Base-by-base conservation (phyloP, 2,329 filamentous ascomycete species). In the Alternaria gansuensis region DNA sequence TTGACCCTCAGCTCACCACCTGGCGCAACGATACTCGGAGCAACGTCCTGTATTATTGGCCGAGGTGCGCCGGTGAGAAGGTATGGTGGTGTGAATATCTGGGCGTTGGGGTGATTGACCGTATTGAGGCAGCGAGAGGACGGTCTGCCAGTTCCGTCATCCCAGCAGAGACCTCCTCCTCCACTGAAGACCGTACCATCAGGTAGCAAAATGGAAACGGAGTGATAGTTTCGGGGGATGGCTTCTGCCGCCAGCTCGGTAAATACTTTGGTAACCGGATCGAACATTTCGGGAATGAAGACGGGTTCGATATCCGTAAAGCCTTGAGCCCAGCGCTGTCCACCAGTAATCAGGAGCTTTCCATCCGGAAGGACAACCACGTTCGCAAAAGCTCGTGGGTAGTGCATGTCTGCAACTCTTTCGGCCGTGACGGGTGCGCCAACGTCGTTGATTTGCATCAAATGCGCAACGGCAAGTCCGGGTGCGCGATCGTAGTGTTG, bases 31-130 rank as follows among this genome's bases (percentile, higher is more conserved):
- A 50, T 54, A 4, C 40, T 43, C n/a, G 41, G 46, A 5, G 31
- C 50, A 11, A 65, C 6, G 3, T 55, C 50, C 5, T 56, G 50
- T 34, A 69, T 69, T 24, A 65, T 43, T 9, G 66, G 67, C 14
- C 65, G 52, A 3, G 55, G 29, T 13, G 56, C 58, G 4, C 57
- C 58, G 13, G 63, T 80, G 59, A 82, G 82, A 0, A 87, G 81
- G 56, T 87, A 87, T 0, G 82, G 79, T 2, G 85, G 85, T 6
- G 77, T 80, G 68, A 81, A 87, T 56, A 87, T 81, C 69, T 87
- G 80, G 10, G 70, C 82, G 60, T 87, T 82, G 17, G 62, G 51
- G 36, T 69, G 64, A 4, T 71, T 76, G 26, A 86, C 74, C 0
- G 82, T 84, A 28, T 83, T 79, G 58, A 83, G 65, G 65, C 83